Base-by-base conservation (phyloP, 2,329 filamentous ascomycete species). In the Paraphaeosphaeria sporulosa region DNA sequence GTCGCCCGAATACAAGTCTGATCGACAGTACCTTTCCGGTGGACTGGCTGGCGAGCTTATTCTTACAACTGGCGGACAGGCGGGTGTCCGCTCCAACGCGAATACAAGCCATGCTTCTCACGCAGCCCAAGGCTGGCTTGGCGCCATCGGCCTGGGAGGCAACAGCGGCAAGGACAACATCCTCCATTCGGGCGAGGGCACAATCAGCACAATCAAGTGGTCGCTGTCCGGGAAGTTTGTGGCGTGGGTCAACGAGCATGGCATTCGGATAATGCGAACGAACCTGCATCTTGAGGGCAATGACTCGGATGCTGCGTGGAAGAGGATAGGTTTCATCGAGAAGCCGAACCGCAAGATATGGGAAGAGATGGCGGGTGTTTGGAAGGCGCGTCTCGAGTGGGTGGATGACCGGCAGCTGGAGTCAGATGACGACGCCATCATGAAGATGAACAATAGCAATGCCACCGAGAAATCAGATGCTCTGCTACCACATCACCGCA, bases 191-290 rank as follows among this genome's bases (percentile, higher is more conserved):
- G 95, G 95, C 2, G 96, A 99, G 80, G 95, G 95, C 3, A 87
- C 89, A 2, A 95, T 99, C 64, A 94, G 88, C 74, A 91, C 89
- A 3, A 95, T 99, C 72, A 94, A 96, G 76, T 99, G 94, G 93
- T 98, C 94, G 0, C 76, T 94, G 43, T 94, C 93, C 0, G 94
- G 95, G 0, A 95, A 91, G 79, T 98, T 94, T 72, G 91, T 97
- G 0, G 92, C 89, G 0, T 99, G 95, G 95, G 85, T 96, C 43
- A 99, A 98, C 71, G 95, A 99, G 78, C 90, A 96, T 71, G 95
- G 95, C 4, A 96, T 98, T 75, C 97, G 97, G 76, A 95, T 99
- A 62, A 98, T 98, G 94, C 88, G 95, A 40, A 93, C 93, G 4
- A 92, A 95, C 74, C 74, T 96, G 21, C 88, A 94, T 67, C 84